Evolutionary conservation across 2,329 filamentous ascomycete genomes (phyloP), one percentile per base, ranked within the genome.

Genomic region (Harringtonia lauricola): DNA sequence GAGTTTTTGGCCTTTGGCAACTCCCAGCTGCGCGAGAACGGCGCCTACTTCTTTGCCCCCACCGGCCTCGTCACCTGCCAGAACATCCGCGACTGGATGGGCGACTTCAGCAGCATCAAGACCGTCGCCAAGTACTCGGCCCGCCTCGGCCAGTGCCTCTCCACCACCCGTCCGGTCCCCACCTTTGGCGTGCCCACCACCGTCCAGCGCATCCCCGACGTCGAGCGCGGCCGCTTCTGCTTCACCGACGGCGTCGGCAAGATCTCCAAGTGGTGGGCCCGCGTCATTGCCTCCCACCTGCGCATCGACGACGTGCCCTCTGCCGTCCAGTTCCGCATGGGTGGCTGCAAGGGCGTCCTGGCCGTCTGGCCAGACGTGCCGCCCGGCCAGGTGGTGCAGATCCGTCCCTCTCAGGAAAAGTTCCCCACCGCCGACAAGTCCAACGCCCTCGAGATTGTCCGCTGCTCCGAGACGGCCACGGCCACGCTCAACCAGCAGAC

Each of bases 211-310:
- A 85, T 90, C 28, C 61, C 70, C 1, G 92, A 96, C 51, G 74
- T 96, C 18, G 67, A 79, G 46, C 70, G 72, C 2, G 79, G 84
- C 38, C 74, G 68, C 0, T 80, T 77, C 55, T 83, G 69, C 47
- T 98, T 96, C 58, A 92, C 85, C 0, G 92, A 98, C 55, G 92
- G 92, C 0, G 85, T 96, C 3, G 92, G 92, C 2, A 94, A 87
- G 57, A 86, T 98, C n/a, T 95, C 90, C 0, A 64, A 63, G 0
- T 81, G 86, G 47, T 66, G 95, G 19, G 85, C 88, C 0, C 67
- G 78, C 24, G 76, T 92, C 62, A 77, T 94, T 36, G 74, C 81
- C 9, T 66, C 75, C 14, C 83, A 92, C 50, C 75, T 94, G 48
- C 72, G 72, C 1, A 58, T 88, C 26, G 64, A 69, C 18, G 63